Evolutionary conservation across 108 stramenopile species (phyloP), one percentile per base, ranked within the genome.

Genomic region (Pseudonitzschia pungens): DNA sequence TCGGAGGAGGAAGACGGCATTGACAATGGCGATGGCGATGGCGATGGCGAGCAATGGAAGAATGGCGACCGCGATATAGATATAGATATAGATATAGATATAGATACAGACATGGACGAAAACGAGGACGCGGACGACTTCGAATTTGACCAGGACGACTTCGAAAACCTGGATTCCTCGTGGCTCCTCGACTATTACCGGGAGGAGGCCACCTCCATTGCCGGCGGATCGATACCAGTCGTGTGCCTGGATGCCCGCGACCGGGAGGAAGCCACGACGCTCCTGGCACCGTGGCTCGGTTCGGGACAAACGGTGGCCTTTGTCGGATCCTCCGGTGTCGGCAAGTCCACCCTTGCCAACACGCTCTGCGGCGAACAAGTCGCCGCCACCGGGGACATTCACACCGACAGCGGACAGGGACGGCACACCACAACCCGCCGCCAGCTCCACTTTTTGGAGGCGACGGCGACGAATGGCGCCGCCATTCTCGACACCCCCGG

Each of bases 301-400:
- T 21, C 63, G 72, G 33, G 72, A 65, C 32, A 62, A 40, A 62
- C 60, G 18, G 60, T 62, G 60, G 60, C 60, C 32, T 62, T 62
- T 62, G 60, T 62, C 4, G 60, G 60, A 62, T 62, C 60, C 32
- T 62, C 60, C 7, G 60, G 60, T 4, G 60, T 62, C 14, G 76
- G 76, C 64, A 77, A 77, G 43, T 73, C 72, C n/a, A 69, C 76
- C 2, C 63, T 77, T 6, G 72, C 67, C 43, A 73, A 77, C 1
- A 51, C 43, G 14, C 28, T 68, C 26, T 68, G 66, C 24, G 66
- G 45, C 8, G 14, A 9, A 8, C 14, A 24, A 15, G 43, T 68
- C 28, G 66, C 44, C 50, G 22, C 42, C 28, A 48, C 45, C 27
- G 66, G 50, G 14, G 43, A 48, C 43, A 68, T 68, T 26, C 66